Percentiles rank a stretch among this genome's conserved stretches.
Conservation (phyloP, 345 rosid genomes). For the Eucalyptus dawsonii region DNA sequence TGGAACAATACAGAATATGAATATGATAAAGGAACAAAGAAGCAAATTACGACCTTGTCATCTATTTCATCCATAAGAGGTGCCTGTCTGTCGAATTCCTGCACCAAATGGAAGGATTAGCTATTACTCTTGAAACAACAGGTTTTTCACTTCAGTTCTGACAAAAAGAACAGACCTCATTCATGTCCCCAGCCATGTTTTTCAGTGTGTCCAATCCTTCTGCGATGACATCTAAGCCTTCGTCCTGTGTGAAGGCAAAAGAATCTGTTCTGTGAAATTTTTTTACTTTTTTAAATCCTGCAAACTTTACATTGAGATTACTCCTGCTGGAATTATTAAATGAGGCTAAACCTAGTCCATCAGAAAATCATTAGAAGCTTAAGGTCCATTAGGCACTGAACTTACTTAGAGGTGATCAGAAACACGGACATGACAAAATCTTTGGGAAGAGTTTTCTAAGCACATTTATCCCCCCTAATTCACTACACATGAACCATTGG, state of each 20-base stretch:
- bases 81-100: slow-evolving; percentile 62
- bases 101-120: not conserved
- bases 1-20: not conserved
- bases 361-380: not conserved
- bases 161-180: slow-evolving; percentile 27
- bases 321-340: not conserved
- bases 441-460: not conserved
- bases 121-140: not conserved
- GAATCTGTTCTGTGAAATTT: not conserved
- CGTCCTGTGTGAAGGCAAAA: slow-evolving; percentile 24
- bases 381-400: not conserved
- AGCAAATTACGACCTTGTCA: slow-evolving; percentile 27
- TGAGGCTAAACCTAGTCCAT: not conserved
- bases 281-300: not conserved
- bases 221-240: slow-evolving; percentile 55
- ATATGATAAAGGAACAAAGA: not conserved
- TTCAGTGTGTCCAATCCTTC: slow-evolving; percentile 65
- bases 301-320: not conserved
- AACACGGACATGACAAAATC: not conserved
- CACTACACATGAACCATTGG: not conserved
- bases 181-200: slow-evolving; percentile 54
- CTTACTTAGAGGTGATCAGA: not conserved
- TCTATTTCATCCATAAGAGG: slow-evolving; percentile 70
- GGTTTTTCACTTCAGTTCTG: not conserved
- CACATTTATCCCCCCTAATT: not conserved